Conservation (phyloP, 208 protist species). For the Naegleria gruberi region DNA sequence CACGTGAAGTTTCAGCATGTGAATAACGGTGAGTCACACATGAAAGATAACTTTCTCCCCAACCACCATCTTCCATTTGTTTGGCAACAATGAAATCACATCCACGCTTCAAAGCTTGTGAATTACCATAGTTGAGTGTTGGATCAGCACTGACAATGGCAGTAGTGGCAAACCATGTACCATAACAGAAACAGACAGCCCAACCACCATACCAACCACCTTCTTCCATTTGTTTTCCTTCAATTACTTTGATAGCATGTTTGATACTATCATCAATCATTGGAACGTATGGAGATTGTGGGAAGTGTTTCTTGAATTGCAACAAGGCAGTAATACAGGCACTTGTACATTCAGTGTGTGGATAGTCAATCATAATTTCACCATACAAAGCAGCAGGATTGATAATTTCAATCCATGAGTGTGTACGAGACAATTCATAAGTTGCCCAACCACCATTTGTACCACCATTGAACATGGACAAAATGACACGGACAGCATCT, state of each 20-base stretch:
- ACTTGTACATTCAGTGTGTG: constrained; percentile 88
- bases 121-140: constrained; percentile 38
- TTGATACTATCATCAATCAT: neutral
- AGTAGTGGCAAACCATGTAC: constrained; percentile 85
- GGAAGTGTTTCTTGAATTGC: constrained; percentile 73
- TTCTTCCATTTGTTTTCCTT: constrained; percentile 70
- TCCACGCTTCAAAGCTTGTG: constrained; percentile 36
- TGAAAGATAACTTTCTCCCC: constrained; percentile 85
- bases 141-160: constrained; percentile 69
- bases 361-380: constrained; percentile 95
- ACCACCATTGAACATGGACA: constrained; percentile 84
- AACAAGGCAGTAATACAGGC: constrained; percentile 83
- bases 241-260: constrained; percentile 75
- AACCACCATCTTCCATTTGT: constrained; percentile 84
- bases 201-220: constrained; percentile 88
- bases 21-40: constrained; percentile 41
- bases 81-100: constrained; percentile 82
- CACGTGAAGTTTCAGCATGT: constrained; percentile 55
- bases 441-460: constrained; percentile 77
- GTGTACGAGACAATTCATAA: constrained; percentile 80
- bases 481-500: constrained; percentile 82
- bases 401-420: constrained; percentile 73
- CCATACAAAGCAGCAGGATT: constrained; percentile 91
- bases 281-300: constrained; percentile 27
- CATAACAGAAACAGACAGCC: constrained; percentile 96